Percentiles rank a stretch among this genome's conserved stretches.
Evolutionary conservation across 495 filamentous ascomycete species (phyloP).

Genomic region (Opeltia flavorubescens): DNA sequence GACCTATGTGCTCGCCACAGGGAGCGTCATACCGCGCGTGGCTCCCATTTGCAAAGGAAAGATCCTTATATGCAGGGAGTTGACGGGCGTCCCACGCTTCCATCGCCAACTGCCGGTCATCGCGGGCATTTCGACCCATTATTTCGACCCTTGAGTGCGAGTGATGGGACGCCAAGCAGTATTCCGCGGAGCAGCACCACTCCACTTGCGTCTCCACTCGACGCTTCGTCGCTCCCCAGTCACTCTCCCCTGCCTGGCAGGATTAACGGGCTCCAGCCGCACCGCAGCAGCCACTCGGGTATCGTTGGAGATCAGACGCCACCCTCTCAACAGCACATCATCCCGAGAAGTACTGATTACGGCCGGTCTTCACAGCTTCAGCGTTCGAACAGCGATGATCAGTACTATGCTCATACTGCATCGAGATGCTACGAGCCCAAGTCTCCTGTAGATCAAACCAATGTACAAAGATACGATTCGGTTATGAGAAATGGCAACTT

Average conservation of each 20-base stretch:
- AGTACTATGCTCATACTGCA: constrained; percentile 10
- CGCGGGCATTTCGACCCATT: constrained; percentile 5
- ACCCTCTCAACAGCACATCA: constrained; percentile 6
- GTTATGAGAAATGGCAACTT: constrained; percentile 5
- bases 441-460: constrained; percentile 4
- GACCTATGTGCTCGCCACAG: constrained; percentile 88
- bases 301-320: constrained; percentile 5
- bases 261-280: not conserved
- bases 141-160: constrained; percentile 1
- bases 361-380: constrained; percentile 5
- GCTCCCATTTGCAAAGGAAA: constrained; percentile 85
- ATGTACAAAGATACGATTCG: constrained; percentile 4
- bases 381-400: constrained; percentile 15
- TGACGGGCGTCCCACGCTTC: constrained; percentile 6
- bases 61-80: constrained; percentile 37
- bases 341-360: constrained; percentile 7
- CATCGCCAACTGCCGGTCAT: constrained; percentile 3
- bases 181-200: constrained; percentile 1
- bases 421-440: constrained; percentile 6
- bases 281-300: not conserved
- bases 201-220: not conserved
- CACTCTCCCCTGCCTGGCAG: constrained; percentile 5
- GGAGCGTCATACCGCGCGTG: constrained; percentile 90
- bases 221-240: not conserved
- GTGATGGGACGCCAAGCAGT: not conserved